A percentile compares a stretch with the other conserved stretches of the same genome.
Evolutionary conservation across 1,284 basidiomycete genomes (phyloP).

Genomic region (Apiotrichum gracile): DNA sequence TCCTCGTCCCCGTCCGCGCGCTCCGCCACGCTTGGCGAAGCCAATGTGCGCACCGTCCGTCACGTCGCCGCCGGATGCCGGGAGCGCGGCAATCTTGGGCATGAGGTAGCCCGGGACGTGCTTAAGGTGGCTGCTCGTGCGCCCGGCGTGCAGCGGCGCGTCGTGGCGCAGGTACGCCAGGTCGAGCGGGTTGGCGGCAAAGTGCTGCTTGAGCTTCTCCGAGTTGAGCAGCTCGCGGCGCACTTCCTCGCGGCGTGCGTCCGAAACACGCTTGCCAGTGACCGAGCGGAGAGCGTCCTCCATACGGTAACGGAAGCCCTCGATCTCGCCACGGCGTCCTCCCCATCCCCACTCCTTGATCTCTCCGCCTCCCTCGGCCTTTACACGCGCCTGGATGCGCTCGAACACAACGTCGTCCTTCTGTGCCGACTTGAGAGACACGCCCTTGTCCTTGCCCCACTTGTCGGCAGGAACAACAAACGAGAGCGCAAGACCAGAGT

Average conservation of each 20-base stretch:
- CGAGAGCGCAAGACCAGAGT: slow-evolving; percentile 85
- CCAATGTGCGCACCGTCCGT: slow-evolving; percentile 30
- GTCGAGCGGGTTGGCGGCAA: slow-evolving; percentile 94
- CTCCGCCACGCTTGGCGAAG: slow-evolving; percentile 32
- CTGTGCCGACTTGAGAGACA: slow-evolving; percentile 56
- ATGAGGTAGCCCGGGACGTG: slow-evolving; percentile 91
- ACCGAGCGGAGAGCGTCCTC: slow-evolving; percentile 88
- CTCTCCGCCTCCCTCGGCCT: slow-evolving; percentile 64
- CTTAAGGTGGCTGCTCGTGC: slow-evolving; percentile 88
- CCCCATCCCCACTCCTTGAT: slow-evolving; percentile 92
- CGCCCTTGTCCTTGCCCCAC: slow-evolving; percentile 65
- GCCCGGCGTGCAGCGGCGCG: slow-evolving; percentile 80
- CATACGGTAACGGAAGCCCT: slow-evolving; percentile 98
- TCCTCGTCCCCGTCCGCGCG: slow-evolving; percentile 20
- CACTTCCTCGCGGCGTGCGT: slow-evolving; percentile 90
- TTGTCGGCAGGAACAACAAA: slow-evolving; percentile 73
- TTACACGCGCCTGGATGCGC: slow-evolving; percentile 65
- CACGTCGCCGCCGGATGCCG: slow-evolving; percentile 29
- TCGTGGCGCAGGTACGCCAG: slow-evolving; percentile 91
- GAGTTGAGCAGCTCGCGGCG: slow-evolving; percentile 91
- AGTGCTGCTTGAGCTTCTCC: slow-evolving; percentile 96
- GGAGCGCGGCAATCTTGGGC: slow-evolving; percentile 64
- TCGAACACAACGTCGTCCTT: slow-evolving; percentile 72
- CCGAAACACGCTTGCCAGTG: slow-evolving; percentile 76
- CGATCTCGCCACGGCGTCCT: slow-evolving; percentile 72